Evolutionary conservation across 495 filamentous ascomycete species (phyloP), one percentile per base, ranked within the genome.

Genomic region (Penicillium turbatum): DNA sequence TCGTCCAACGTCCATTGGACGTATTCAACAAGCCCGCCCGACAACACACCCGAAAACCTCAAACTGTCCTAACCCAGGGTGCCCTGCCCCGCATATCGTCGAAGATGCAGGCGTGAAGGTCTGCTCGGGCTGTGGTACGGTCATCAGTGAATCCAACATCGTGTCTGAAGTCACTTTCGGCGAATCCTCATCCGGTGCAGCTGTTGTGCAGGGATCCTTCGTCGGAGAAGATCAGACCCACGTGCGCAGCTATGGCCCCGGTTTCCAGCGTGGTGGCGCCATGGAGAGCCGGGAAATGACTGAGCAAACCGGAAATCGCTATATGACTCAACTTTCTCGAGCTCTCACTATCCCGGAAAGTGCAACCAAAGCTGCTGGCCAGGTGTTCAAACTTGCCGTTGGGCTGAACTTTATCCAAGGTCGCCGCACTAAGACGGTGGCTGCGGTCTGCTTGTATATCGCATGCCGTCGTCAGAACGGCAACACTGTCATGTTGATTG

Each of bases 151-250:
- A 59, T 82, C 83, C 54, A 88, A 95, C 57, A 95, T 97, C 50
- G 90, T 97, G 48, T 81, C 89, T 17, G 93, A 98, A 63, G 80
- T 97, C 46, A 84, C 83, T 5, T 98, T 97, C 61, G 90, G 90
- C 44, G 90, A 97, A 70, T 84, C 79, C 35, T 78, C 85, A 0
- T 81, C 80, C 21, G 93, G 93, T 59, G 92, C 89, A 45, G 90
- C 92, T 29, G 80, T 92, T n/a, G 87, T 96, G 9, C 90, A 96
- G 64, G 93, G 93, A 58, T 88, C 82, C 44, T 92, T 84, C 73
- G 81, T 98, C 45, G 88, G 85, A 35, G 89, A 89, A 54, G 86
- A 88, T 67, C 88, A 95, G 63, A 80, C 80, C 29, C 79, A 84
- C 72, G 83, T 82, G 19, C 78, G 77, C 44, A 83, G 80, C 61